Percentiles rank a stretch among this genome's conserved stretches.
Conservation (phyloP, 2,329 filamentous ascomycete genomes). For the Karstenula rhodostoma region DNA sequence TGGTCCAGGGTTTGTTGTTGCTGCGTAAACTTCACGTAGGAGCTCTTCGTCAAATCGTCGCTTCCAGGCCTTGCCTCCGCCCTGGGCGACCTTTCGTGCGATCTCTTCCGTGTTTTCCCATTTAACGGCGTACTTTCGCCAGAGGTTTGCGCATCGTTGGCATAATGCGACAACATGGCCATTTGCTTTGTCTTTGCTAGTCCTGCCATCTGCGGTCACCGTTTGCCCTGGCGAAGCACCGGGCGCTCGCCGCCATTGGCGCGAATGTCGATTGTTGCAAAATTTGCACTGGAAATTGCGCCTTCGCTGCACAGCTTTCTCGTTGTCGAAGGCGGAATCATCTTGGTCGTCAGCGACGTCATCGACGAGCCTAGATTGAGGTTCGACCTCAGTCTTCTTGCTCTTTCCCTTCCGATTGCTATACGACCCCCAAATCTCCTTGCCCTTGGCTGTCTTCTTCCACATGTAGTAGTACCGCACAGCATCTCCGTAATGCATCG, state of each 20-base stretch:
- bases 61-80: constrained; percentile 84
- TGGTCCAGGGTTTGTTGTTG: constrained; percentile 40
- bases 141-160: constrained; percentile 87
- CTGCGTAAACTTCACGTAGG: constrained; percentile 68
- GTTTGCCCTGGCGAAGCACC: constrained; percentile 75
- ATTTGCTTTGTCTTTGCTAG: constrained; percentile 81
- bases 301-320: constrained; percentile 81
- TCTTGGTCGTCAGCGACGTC: constrained; percentile 92
- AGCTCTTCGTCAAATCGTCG: constrained; percentile 91
- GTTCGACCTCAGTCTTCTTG: constrained; percentile 66
- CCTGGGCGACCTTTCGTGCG: constrained; percentile 82
- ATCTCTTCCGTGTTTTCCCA: constrained; percentile 95
- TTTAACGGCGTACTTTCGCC: constrained; percentile 94
- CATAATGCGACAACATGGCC: constrained; percentile 85
- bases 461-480: constrained; percentile 96
- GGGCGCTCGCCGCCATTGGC: constrained; percentile 92
- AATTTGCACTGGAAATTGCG: constrained; percentile 93
- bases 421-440: constrained; percentile 88
- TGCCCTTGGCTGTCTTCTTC: constrained; percentile 91
- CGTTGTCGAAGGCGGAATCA: constrained; percentile 93
- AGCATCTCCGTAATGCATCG: constrained; percentile 78
- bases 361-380: constrained; percentile 79
- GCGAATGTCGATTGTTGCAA: constrained; percentile 78
- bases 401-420: constrained; percentile 90
- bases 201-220: constrained; percentile 72